Evolutionary conservation across 2,329 filamentous ascomycete genomes (phyloP).

Genomic region (Penicillium italicum): DNA sequence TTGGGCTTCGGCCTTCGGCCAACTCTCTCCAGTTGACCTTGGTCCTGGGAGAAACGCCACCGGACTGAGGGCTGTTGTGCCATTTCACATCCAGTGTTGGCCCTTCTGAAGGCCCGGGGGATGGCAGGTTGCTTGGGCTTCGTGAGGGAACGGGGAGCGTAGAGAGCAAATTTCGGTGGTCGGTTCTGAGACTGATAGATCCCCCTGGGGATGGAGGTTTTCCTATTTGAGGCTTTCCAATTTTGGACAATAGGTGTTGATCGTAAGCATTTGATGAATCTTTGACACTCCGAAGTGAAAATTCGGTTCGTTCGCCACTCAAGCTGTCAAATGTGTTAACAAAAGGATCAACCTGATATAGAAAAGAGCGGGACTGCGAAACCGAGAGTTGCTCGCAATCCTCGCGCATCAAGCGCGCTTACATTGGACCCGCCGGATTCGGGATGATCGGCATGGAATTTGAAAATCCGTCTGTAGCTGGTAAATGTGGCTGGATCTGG

Average conservation of each 20-base stretch:
- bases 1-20: conserved; percentile 43
- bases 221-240: conserved; percentile 60
- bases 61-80: conserved; percentile 41
- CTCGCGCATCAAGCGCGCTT: conserved; percentile 21
- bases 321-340: conserved; percentile 42
- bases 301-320: conserved; percentile 55
- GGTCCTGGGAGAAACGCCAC: conserved; percentile 41
- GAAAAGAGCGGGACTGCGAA: neutral
- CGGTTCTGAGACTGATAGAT: conserved; percentile 33
- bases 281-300: conserved; percentile 56
- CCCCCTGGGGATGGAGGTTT: conserved; percentile 54
- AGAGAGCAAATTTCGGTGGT: conserved; percentile 29
- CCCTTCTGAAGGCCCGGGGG: conserved; percentile 31
- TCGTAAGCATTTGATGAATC: conserved; percentile 61
- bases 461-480: conserved; percentile 32
- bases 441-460: conserved; percentile 31
- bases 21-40: conserved; percentile 43
- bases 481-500: conserved; percentile 35
- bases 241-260: conserved; percentile 59
- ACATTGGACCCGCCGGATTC: conserved; percentile 32
- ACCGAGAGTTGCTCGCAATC: neutral
- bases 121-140: conserved; percentile 31
- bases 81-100: conserved; percentile 37
- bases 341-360: neutral
- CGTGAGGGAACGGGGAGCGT: conserved; percentile 36